Evolutionary conservation across 352 stramenopile genomes (phyloP), one percentile per base, ranked within the genome.

Genomic region (Aphanomyces stellatus): DNA sequence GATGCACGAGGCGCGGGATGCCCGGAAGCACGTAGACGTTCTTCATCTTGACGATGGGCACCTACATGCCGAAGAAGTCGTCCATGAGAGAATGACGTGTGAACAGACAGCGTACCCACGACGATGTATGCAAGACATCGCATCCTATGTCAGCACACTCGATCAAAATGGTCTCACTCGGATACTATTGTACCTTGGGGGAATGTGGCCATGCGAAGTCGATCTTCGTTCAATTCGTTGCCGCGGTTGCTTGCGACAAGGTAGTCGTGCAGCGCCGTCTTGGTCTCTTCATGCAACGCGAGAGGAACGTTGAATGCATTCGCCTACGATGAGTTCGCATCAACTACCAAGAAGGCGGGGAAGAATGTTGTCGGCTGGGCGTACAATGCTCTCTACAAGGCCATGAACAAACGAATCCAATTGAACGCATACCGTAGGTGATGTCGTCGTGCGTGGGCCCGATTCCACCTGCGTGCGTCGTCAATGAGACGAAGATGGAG

Each of bases 361-460:
- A 13, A 90, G 71, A 0, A 82, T 71, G 30, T 87, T 73, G 65
- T 82, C 37, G 37, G 8, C n/a, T 28, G 42, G 27, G 49, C 31
- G 19, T 57, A 67, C 60, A 37, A 67, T 67, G 41, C 60, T 57
- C n/a, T 67, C 60, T 57, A 57, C 17, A 30, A 7, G 42, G 51
- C 37, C 10, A 51, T n/a, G 11, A 19, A 51, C 53, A 62, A 62
- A n/a, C n/a, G 53, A 42, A n/a, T n/a, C n/a, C n/a, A n/a, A n/a
- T n/a, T n/a, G 17, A 1, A 42, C 5, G 10, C 19, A 1, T 51
- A 64, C 37, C 55, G 69, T 95, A 95, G 11, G 86, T 94, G 73
- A 94, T 91, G 69, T 94, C 86, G 71, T 94, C 86, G 53, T 94
- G 86, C 10, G 86, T 94, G 11, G 84, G 86, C 4, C 86, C 86